Evolutionary conservation across 2,329 filamentous ascomycete genomes (phyloP), one percentile per base, ranked within the genome.

Genomic region (Neoarthrinium moseri): DNA sequence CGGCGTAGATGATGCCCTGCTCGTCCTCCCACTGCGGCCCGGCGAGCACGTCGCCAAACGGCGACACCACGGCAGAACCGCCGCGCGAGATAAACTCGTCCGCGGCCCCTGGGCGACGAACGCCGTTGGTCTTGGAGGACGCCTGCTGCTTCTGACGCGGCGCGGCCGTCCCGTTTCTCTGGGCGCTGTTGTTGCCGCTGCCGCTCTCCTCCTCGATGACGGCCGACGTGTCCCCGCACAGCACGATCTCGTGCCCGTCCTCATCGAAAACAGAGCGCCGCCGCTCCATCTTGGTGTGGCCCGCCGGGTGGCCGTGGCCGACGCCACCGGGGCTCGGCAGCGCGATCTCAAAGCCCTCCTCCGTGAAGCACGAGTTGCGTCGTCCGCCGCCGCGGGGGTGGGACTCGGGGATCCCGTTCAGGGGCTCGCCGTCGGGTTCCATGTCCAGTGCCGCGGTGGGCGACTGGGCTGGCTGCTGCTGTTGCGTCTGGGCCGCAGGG

Each of bases 11-110:
- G 23, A 96, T 64, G 0, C 81, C 79, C 4, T 81, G 74, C 45
- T 85, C 67, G 49, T 91, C 84, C 48, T 95, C 88, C 91, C 91
- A 96, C 48, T 94, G 72, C 1, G 91, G 91, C 0, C 87, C 90
- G 2, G 82, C 82, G 2, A 96, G 67, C 0, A 92, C 81, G n/a
- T 91, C 80, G 0, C 91, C 92, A 33, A 86, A 74, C 0, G 91
- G 91, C 8, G 81, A 84, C 21, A 95, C 73, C 53, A 97, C 92
- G 57, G 83, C 87, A 0, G 89, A 94, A 0, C 92, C 92, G 18
- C 91, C 91, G 6, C 86, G 78, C 11, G 77, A 89, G 12, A 85
- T 62, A 57, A 81, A 90, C 30, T 30, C 39, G 41, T 15, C 8
- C 10, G 45, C 34, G 30, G 23, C 30, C 35, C 13, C 49, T 13